Evolutionary conservation across 805 yeast genomes (phyloP), one percentile per base, ranked within the genome.

Genomic region (Ogataea degrootiae): DNA sequence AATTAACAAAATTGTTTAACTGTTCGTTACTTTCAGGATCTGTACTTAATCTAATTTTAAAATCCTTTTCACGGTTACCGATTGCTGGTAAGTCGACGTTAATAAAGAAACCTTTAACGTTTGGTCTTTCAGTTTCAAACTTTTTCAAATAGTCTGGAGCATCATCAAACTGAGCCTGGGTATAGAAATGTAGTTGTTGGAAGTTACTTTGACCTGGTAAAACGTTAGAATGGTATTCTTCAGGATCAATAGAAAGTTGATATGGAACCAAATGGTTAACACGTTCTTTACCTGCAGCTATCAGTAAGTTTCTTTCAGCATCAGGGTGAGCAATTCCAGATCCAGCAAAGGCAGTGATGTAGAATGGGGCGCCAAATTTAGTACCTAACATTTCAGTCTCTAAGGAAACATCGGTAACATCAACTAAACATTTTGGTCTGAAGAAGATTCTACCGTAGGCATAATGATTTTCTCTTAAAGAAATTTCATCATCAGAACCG

Each of bases 401-500:
- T 33, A 79, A 58, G 53, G 84, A 87, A 34, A 86, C 78, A 17
- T 75, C 60, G 3, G 71, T 58, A 7, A 91, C 96, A 62, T 92
- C 90, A 12, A 87, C 85, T 45, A 91, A 69, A 26, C 91, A 75
- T 49, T 76, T 73, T 15, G 98, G 98, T 52, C 86, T 81, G 73
- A 92, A 92, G 68, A 86, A 89, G 41, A 90, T 79, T 31, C 96
- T 73, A 54, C 87, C 94, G 68, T 77, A 91, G 1, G 96, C 94
- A 43, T 82, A 75, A 63, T 89, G 97, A 68, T 92, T 91, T 61
- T 90, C 96, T 56, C 97, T 76, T 50, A 86, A 60, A 0, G 96
- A 77, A 55, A 91, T 79, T 68, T 91, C 98, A 65, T 91, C 97
- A 63, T 90, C 96, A 17, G 95, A 77, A 6, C 94, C 98, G 5